These are phyloP conservation scores for Coprinopsis marcescibilis DNA, from an alignment of 768 basidiomycete species.

Conservation along the genomic window DNA sequence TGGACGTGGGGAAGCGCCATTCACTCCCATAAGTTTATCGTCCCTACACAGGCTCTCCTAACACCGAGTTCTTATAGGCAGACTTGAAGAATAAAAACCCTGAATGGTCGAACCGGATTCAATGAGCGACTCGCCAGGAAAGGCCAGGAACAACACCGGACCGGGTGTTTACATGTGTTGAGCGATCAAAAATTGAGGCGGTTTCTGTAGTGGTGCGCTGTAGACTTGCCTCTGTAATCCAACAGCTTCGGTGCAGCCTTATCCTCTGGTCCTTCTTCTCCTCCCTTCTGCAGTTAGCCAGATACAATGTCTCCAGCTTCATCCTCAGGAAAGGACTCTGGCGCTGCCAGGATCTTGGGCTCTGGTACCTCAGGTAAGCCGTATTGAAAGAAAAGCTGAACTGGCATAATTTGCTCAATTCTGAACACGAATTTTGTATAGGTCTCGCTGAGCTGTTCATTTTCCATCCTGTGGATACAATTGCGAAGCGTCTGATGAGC, in stretches of 20 bases:
- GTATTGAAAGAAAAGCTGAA: no score
- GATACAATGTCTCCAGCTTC: conserved; percentile 35
- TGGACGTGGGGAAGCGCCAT: no score
- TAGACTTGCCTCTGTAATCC: not conserved
- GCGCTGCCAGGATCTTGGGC: conserved; percentile 82
- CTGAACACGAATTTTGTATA: conserved; percentile 25
- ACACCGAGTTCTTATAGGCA: no score
- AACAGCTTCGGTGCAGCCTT: not conserved
- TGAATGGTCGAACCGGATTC: no score
- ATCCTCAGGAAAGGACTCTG: conserved; percentile 76
- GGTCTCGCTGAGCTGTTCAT: conserved; percentile 93
- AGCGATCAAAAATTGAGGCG: not conserved
- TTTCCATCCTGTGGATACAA: conserved; percentile 95
- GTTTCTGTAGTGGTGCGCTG: not conserved
- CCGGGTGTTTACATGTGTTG: not conserved
- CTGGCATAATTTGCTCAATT: no score
- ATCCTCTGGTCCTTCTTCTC: not conserved
- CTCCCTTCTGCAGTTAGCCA: not conserved
- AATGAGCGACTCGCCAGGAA: not conserved
- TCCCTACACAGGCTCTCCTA: no score
- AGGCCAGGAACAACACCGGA: not conserved
- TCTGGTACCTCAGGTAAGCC: conserved; percentile 84
- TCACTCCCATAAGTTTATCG: no score
- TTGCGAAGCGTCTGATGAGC: conserved; percentile 98
- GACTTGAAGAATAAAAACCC: no score